Evolutionary conservation across 1,139 yeast species (phyloP).

Genomic region (Hansenula sp.): DNA sequence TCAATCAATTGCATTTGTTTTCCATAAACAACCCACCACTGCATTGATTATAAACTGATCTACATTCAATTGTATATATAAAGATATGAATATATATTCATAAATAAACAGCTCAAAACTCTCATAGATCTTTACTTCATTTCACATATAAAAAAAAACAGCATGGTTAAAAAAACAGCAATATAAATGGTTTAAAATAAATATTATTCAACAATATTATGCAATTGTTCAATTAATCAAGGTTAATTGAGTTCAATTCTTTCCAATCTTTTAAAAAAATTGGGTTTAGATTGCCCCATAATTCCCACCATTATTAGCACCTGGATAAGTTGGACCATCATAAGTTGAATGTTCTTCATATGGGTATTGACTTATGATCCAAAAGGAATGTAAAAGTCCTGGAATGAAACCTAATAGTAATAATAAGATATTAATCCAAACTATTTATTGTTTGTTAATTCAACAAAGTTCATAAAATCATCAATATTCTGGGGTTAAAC

Average conservation of each 20-base stretch:
- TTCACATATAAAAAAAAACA: too few relatives aligned
- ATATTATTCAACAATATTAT: too few relatives aligned
- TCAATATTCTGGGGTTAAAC: conserved; percentile 6
- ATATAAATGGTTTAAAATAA: too few relatives aligned
- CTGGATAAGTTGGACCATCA: conserved; percentile 24
- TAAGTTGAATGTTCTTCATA: conserved; percentile 31
- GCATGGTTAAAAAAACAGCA: too few relatives aligned
- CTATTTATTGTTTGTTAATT: conserved; percentile 11
- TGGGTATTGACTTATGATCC: conserved; percentile 55
- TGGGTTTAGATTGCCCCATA: conserved; percentile 25
- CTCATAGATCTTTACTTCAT: background rate
- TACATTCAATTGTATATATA: too few relatives aligned
- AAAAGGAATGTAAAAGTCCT: conserved; percentile 66
- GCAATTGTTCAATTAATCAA: too few relatives aligned
- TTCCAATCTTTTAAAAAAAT: too few relatives aligned
- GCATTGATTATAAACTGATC: too few relatives aligned
- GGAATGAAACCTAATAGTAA: conserved; percentile 81
- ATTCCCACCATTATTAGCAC: conserved; percentile 14
- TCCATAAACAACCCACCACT: background rate
- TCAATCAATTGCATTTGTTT: conserved; percentile 16
- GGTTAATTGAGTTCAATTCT: too few relatives aligned
- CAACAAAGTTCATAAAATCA: conserved; percentile 9
- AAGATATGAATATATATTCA: too few relatives aligned
- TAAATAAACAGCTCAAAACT: too few relatives aligned
- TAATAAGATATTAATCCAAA: conserved; percentile 69